phyloP scores from a whole-genome alignment of 108 stramenopile genomes.

The Schizochytrium sp. region DNA sequence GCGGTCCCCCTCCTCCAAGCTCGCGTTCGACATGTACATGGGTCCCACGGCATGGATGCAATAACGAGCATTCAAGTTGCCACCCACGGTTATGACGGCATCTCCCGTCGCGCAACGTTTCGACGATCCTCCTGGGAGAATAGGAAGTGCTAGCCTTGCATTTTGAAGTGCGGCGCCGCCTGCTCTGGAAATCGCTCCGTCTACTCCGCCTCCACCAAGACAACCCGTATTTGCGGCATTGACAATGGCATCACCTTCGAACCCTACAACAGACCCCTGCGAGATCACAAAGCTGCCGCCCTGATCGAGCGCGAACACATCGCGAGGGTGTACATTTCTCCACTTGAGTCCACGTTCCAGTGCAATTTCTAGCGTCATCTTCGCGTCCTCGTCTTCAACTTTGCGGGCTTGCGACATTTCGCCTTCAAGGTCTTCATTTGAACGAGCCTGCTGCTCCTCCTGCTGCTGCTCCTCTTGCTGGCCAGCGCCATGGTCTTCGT shows the following conservation, averaged over 20 bases:
- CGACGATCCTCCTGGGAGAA: background rate
- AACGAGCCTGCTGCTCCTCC: too few relatives aligned
- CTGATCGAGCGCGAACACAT: too few relatives aligned
- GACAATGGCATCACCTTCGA: constrained; percentile 56
- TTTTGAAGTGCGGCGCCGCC: constrained; percentile 51
- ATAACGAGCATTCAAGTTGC: constrained; percentile 40
- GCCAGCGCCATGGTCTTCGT: too few relatives aligned
- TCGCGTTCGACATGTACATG: constrained; percentile 40
- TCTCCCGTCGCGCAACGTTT: constrained; percentile 58
- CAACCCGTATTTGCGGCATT: constrained; percentile 72
- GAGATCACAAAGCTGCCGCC: background rate
- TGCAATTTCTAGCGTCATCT: too few relatives aligned
- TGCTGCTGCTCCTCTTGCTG: too few relatives aligned
- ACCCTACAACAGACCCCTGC: background rate
- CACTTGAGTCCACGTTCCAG: too few relatives aligned
- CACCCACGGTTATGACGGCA: constrained; percentile 60
- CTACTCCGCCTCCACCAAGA: constrained; percentile 73
- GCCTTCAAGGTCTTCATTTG: too few relatives aligned
- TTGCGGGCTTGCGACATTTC: too few relatives aligned
- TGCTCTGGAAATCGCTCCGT: constrained; percentile 65
- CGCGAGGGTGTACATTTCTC: too few relatives aligned
- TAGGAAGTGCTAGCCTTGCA: constrained; percentile 51
- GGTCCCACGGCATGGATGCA: constrained; percentile 82
- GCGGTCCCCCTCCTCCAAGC: background rate
- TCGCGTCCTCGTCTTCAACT: too few relatives aligned